Conservation (phyloP, 257 asterid genomes). For the Jaltomata sinuosa region DNA sequence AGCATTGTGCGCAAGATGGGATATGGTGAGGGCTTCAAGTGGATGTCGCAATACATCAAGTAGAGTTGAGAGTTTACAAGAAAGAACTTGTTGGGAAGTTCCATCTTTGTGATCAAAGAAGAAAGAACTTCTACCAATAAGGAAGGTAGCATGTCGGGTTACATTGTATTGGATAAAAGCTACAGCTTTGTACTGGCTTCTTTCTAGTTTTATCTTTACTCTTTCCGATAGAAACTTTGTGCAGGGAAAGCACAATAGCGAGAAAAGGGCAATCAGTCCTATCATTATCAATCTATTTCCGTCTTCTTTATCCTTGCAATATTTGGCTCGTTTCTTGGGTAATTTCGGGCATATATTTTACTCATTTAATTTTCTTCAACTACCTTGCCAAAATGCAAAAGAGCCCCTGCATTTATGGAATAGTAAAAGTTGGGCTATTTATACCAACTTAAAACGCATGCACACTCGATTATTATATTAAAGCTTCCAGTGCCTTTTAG, state of each 20-base stretch:
- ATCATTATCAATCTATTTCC: not conserved
- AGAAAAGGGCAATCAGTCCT: not conserved
- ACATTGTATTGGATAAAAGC: not conserved
- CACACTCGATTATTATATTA: not conserved
- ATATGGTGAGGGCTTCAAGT: constrained; percentile 45
- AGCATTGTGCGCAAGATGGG: constrained; percentile 53
- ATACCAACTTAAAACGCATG: not conserved
- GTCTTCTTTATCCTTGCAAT: not conserved
- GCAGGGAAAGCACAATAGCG: not conserved
- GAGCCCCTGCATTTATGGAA: not conserved
- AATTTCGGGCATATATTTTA: not conserved
- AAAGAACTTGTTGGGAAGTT: not conserved
- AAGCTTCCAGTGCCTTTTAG: not conserved
- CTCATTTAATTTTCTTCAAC: not conserved
- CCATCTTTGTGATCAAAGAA: not conserved
- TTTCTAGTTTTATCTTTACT: not conserved
- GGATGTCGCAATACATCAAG: constrained; percentile 38
- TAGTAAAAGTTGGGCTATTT: not conserved
- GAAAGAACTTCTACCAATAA: not conserved
- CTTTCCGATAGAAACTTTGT: not conserved
- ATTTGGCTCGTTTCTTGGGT: not conserved
- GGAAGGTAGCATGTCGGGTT: not conserved
- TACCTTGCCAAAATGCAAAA: not conserved
- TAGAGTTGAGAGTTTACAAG: constrained; percentile 1
- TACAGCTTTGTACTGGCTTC: not conserved